Conservation (phyloP, 192 early-diverging fungal species). For the Dimargaris verticillata region DNA sequence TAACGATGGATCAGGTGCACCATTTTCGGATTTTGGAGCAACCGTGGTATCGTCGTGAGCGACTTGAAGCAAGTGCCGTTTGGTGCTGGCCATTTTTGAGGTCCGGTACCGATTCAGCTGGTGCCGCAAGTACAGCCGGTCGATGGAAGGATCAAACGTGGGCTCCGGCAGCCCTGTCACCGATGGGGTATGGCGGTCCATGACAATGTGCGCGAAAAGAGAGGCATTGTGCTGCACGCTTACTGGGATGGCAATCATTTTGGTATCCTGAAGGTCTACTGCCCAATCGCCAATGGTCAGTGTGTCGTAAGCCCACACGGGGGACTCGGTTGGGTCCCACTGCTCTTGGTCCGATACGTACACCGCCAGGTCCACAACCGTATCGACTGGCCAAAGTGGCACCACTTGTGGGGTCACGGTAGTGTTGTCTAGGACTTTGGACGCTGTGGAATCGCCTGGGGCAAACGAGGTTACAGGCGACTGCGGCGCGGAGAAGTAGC, state of each 20-base stretch:
- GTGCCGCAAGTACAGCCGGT: conserved; percentile 1
- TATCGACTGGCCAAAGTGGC: conserved; percentile 9
- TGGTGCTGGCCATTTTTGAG: too few species aligned
- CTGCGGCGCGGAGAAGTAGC: neutral
- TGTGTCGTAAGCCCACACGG: neutral
- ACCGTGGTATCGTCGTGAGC: neutral
- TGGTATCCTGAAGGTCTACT: neutral
- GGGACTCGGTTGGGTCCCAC: neutral
- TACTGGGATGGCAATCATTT: neutral
- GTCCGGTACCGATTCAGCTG: neutral
- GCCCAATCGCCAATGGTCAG: conserved; percentile 8
- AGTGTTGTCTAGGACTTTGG: neutral
- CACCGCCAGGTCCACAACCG: neutral
- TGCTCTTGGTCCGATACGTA: neutral
- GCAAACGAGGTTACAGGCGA: neutral
- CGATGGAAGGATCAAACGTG: neutral
- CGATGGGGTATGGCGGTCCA: conserved; percentile 4
- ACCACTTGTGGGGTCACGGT: neutral
- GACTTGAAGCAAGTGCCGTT: neutral
- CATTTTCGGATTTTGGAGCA: too few species aligned
- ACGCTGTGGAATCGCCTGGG: neutral
- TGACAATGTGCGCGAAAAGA: conserved; percentile 2
- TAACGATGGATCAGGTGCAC: too few species aligned
- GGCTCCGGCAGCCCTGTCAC: too few species aligned
- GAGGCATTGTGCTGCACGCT: neutral